A percentile compares a stretch with the other conserved stretches of the same genome.
These are phyloP conservation scores for Rhodamnia rubescens DNA, from an alignment of 345 rosid species.

Conservation along the genomic window DNA sequence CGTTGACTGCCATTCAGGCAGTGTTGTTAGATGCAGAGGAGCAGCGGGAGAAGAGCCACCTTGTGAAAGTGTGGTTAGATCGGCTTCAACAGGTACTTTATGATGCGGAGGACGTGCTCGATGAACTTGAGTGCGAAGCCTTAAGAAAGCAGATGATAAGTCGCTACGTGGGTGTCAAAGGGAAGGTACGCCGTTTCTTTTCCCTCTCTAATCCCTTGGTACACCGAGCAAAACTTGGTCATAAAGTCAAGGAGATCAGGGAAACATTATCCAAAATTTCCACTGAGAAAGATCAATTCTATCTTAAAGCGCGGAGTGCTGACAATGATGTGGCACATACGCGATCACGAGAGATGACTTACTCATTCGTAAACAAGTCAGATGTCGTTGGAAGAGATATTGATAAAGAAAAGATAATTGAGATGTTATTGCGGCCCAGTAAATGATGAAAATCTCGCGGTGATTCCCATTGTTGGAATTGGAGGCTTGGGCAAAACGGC, in stretches of 20 bases:
- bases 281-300: not conserved
- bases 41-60: not conserved
- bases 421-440: not conserved
- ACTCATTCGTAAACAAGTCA: not conserved
- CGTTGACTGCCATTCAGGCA: not conserved
- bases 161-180: not conserved
- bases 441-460: not conserved
- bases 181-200: not conserved
- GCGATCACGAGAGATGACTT: not conserved
- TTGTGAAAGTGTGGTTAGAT: not conserved
- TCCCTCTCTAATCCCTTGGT: not conserved
- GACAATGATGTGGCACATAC: not conserved
- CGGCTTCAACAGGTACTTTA: not conserved
- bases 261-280: not conserved
- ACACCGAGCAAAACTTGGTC: not conserved
- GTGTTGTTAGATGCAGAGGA: not conserved
- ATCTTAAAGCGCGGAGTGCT: not conserved
- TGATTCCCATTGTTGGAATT: not conserved
- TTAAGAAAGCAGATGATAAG: not conserved
- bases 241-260: not conserved
- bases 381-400: not conserved
- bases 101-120: not conserved
- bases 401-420: not conserved
- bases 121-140: not conserved
- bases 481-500: not conserved